These are phyloP conservation scores for Blastobotrys chiropterorum DNA, from an alignment of 805 yeast species.

Conservation along the genomic window DNA sequence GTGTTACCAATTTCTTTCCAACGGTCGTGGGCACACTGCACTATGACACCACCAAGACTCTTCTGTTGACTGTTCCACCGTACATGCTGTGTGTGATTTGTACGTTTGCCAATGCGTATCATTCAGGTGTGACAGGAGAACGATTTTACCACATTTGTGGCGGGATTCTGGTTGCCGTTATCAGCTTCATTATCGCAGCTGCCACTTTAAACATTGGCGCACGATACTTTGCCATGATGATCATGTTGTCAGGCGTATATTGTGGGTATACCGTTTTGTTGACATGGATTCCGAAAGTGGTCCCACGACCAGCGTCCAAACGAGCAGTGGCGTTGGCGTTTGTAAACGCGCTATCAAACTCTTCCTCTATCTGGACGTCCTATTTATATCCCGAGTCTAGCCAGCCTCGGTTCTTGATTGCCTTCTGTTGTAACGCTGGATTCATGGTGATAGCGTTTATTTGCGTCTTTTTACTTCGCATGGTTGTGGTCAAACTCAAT, in stretches of 20 bases:
- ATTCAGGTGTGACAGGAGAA: slow-evolving; percentile 52
- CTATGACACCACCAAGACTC: slow-evolving; percentile 43
- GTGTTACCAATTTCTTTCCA: slow-evolving; percentile 58
- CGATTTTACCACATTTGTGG: slow-evolving; percentile 46
- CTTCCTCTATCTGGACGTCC: slow-evolving; percentile 15
- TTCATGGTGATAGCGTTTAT: slow-evolving; percentile 9
- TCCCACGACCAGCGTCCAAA: slow-evolving; percentile 54
- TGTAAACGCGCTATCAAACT: slow-evolving; percentile 41
- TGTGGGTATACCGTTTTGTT: slow-evolving; percentile 47
- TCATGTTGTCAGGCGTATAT: slow-evolving; percentile 49
- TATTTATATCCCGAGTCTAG: slow-evolving; percentile 15
- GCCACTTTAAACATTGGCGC: slow-evolving; percentile 47
- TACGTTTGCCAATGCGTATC: slow-evolving; percentile 48
- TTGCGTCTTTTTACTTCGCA: slow-evolving; percentile 4
- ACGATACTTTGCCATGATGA: slow-evolving; percentile 51
- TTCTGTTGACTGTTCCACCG: slow-evolving; percentile 56
- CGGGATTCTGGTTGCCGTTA: slow-evolving; percentile 36
- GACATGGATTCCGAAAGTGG: slow-evolving; percentile 51
- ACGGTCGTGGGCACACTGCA: slow-evolving; percentile 52
- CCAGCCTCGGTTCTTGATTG: slow-evolving; percentile 13
- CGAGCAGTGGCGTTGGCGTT: slow-evolving; percentile 52
- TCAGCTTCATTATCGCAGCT: slow-evolving; percentile 13
- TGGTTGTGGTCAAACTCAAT: slow-evolving; percentile 9
- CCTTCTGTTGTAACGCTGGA: slow-evolving; percentile 13
- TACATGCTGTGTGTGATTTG: slow-evolving; percentile 45